Base-by-base conservation (phyloP, 177 flowering plant genomes). In the Vitis hybrid region DNA sequence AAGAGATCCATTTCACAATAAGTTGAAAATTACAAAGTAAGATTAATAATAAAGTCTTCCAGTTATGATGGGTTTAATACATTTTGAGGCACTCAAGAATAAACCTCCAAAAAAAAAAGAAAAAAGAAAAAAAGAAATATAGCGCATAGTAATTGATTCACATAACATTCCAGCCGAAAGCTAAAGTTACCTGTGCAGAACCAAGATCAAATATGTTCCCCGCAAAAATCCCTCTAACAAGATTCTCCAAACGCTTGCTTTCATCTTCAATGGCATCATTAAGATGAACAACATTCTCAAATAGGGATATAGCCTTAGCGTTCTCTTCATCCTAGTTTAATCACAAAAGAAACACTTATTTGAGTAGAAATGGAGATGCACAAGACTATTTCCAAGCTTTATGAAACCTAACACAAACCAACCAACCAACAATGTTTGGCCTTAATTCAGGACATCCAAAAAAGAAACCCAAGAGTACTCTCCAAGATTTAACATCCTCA, bases 181-280 rank as follows among this genome's bases (percentile, higher is more conserved):
- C 12, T 4, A 12, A 2, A 63, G 63, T 11, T 75, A 93, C 99
- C 97, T 89, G 83, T 66, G 99, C 98, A 73, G 98, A 96, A 66
- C 99, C 99, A 68, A 96, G 91, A 74, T 96, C 98, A 83, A 96
- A 93, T 72, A 96, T 89, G 79, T 96, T 96, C 62, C 99, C 99
- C 2, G 97, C 99, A 85, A 96, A 89, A 64, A 96, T 88, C 74
- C 99, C 99, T 80, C 92, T 86, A 66, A 89, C 80, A 77, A 96
- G 79, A 83, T 78, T 93, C 75, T 96, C 95, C 11, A 92, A 61
- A 40, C 95, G 93, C 72, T 87, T 82, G 72, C 72, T 75, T 62
- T 65, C 90, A 79, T 96, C 98, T 80, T 87, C 93, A 77, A 93
- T 93, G 65, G 88, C 88, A 91, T 96, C 98, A 83, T 83, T 93